Evolutionary conservation across 1,284 basidiomycete genomes (phyloP).

Genomic region (Puccinia polysora): DNA sequence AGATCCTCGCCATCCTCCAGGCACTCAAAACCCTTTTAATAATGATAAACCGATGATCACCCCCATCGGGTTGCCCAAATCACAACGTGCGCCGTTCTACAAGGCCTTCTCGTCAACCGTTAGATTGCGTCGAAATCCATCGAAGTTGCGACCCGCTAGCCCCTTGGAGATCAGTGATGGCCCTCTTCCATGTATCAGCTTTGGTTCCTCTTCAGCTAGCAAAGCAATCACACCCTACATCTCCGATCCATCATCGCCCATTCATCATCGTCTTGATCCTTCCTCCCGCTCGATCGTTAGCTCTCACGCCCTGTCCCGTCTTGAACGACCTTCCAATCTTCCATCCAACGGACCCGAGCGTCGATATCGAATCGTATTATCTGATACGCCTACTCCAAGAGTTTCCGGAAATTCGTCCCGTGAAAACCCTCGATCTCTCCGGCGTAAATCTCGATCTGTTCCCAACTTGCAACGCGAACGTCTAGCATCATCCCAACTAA

Average conservation of each 20-base stretch:
- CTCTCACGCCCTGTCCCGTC: not conserved
- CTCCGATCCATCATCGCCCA: not conserved
- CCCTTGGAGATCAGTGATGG: conserved; percentile 6
- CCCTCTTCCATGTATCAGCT: conserved; percentile 4
- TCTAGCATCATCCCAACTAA: not conserved
- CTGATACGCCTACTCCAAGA: not conserved
- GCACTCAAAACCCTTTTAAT: too few relatives aligned
- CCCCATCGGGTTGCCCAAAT: too few relatives aligned
- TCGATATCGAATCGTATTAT: not conserved
- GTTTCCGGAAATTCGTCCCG: too few relatives aligned
- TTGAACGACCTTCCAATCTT: not conserved
- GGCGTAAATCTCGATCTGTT: conserved; percentile 8
- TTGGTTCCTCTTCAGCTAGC: not conserved
- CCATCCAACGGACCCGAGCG: not conserved
- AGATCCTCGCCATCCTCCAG: too few relatives aligned
- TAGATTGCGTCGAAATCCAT: not conserved
- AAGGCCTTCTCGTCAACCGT: not conserved
- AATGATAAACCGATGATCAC: too few relatives aligned
- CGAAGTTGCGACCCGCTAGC: not conserved
- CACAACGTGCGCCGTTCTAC: not conserved
- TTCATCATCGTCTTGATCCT: not conserved
- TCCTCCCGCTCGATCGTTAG: not conserved
- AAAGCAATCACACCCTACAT: not conserved
- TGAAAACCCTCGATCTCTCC: not conserved
- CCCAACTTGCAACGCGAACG: not conserved